Percentiles rank a stretch among this genome's conserved stretches.
Conservation (phyloP, 306 rosid species). For the Acacia melanoxylon region DNA sequence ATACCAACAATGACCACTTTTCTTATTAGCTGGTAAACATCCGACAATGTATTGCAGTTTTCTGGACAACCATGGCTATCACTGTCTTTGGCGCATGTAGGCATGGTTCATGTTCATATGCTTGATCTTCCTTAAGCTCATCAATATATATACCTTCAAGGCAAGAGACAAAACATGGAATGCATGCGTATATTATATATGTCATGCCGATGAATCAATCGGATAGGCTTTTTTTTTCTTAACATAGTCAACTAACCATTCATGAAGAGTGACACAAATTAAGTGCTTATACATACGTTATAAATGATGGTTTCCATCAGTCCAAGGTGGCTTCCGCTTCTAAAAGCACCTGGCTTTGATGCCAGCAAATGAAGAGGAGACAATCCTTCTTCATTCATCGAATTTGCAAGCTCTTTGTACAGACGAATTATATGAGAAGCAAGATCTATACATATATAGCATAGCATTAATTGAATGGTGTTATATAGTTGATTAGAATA, state of each 20-base stretch:
- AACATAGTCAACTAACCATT: too few relatives aligned
- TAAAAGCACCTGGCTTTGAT: conserved; percentile 46
- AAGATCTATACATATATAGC: background rate
- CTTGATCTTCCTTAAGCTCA: background rate
- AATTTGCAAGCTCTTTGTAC: conserved; percentile 35
- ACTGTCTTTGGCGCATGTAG: background rate
- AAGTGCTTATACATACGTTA: conserved; percentile 23
- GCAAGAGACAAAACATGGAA: too few relatives aligned
- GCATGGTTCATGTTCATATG: background rate
- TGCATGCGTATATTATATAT: background rate
- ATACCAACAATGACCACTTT: background rate
- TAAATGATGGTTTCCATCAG: background rate
- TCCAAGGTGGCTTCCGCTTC: conserved; percentile 49
- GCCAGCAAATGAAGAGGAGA: conserved; percentile 63
- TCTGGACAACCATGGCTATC: background rate
- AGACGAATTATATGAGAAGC: conserved; percentile 45
- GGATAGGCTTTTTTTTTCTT: too few relatives aligned
- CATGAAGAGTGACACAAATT: too few relatives aligned
- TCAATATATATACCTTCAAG: conserved; percentile 8
- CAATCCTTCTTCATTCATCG: conserved; percentile 29
- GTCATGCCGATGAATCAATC: too few relatives aligned
- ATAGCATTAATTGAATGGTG: background rate
- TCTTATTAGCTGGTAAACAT: background rate
- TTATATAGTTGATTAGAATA: too few relatives aligned
- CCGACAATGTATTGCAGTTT: conserved; percentile 13